These are phyloP conservation scores for Zizania palustris DNA, from an alignment of 202 grass and related monocot species.

Conservation along the genomic window DNA sequence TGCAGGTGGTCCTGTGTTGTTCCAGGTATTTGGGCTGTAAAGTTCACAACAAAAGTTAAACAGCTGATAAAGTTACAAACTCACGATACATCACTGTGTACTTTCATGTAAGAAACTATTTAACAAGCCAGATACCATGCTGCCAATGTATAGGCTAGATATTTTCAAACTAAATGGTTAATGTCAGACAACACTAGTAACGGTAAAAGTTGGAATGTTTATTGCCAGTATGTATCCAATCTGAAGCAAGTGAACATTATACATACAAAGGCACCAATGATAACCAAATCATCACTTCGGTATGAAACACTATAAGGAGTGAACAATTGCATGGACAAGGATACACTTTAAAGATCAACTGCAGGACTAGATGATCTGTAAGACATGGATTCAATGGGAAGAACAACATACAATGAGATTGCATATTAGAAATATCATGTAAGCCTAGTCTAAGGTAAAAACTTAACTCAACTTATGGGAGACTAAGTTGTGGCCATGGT, in stretches of 20 bases:
- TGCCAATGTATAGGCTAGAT: background rate
- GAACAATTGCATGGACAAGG: background rate
- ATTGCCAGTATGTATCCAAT: background rate
- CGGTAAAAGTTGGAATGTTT: background rate
- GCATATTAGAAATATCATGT: background rate
- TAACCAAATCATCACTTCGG: background rate
- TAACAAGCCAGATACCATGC: background rate
- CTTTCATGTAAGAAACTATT: background rate
- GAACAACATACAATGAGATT: background rate
- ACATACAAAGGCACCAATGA: background rate
- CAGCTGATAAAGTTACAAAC: background rate
- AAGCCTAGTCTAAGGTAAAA: background rate
- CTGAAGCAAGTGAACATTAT: background rate
- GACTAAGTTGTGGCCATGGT: background rate
- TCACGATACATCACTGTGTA: background rate
- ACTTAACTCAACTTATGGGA: background rate
- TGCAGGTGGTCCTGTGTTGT: constrained; percentile 95
- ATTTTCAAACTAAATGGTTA: background rate
- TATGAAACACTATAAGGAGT: background rate
- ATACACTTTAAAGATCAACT: background rate
- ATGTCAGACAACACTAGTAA: background rate
- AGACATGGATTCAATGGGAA: constrained; percentile 6
- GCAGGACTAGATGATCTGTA: background rate
- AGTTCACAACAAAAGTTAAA: constrained; percentile 1
- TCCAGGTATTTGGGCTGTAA: constrained; percentile 87